phyloP scores from a whole-genome alignment of 306 rosid genomes.

The Rubus idaeus region DNA sequence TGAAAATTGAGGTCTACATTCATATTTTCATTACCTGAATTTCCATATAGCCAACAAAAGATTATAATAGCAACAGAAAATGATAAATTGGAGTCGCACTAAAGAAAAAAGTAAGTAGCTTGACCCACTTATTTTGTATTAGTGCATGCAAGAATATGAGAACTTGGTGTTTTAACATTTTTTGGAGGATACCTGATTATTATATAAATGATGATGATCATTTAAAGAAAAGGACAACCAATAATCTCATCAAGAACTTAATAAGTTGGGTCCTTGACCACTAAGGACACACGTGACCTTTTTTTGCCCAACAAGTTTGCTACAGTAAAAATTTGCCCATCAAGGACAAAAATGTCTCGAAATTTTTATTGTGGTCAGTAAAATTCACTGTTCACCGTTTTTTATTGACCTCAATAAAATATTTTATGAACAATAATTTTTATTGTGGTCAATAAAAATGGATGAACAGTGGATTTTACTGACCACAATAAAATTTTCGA shows the following conservation, averaged over 20 bases:
- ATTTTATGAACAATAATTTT: too few relatives aligned
- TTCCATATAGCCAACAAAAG: not conserved
- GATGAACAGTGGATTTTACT: too few relatives aligned
- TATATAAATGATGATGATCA: not conserved
- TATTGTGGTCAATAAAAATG: too few relatives aligned
- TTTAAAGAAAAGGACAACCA: not conserved
- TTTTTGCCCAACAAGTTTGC: too few relatives aligned
- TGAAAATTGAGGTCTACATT: not conserved
- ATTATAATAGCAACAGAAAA: not conserved
- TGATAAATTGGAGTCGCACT: not conserved
- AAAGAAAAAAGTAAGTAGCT: not conserved
- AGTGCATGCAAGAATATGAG: conserved; percentile 8
- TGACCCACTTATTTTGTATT: not conserved
- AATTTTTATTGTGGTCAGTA: too few relatives aligned
- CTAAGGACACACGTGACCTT: too few relatives aligned
- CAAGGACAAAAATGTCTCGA: too few relatives aligned
- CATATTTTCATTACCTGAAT: not conserved
- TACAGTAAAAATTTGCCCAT: too few relatives aligned
- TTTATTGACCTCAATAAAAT: too few relatives aligned
- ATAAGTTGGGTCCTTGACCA: too few relatives aligned
- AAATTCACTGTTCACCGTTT: too few relatives aligned
- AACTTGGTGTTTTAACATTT: not conserved
- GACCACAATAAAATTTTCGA: too few relatives aligned
- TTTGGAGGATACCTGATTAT: not conserved
- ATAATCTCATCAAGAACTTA: not conserved